These are phyloP conservation scores for Paraconiothyrium brasiliense DNA, from an alignment of 2,329 filamentous ascomycete genomes.

Conservation along the genomic window DNA sequence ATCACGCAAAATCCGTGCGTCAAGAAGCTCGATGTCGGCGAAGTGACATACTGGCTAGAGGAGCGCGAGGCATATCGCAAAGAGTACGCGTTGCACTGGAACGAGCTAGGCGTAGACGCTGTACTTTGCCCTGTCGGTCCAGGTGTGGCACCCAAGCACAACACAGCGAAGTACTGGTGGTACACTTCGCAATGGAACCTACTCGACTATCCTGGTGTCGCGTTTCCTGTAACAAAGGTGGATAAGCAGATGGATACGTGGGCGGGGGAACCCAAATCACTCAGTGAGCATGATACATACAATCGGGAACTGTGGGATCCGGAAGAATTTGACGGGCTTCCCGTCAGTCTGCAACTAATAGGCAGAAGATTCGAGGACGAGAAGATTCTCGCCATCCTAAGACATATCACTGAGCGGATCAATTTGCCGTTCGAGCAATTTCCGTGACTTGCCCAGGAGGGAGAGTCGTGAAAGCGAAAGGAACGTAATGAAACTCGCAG, in stretches of 20 bases:
- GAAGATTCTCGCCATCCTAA: slow-evolving; percentile 56
- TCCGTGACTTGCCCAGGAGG: slow-evolving; percentile 11
- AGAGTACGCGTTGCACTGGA: slow-evolving; percentile 58
- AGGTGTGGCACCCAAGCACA: slow-evolving; percentile 63
- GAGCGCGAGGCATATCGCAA: slow-evolving; percentile 57
- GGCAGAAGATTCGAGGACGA: slow-evolving; percentile 65
- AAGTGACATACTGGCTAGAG: slow-evolving; percentile 54
- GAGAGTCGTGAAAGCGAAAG: not conserved
- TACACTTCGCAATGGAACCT: slow-evolving; percentile 76
- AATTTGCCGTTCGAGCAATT: slow-evolving; percentile 37
- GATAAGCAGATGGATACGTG: slow-evolving; percentile 54
- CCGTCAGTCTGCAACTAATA: slow-evolving; percentile 64
- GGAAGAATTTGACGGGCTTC: slow-evolving; percentile 59
- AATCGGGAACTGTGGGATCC: slow-evolving; percentile 60
- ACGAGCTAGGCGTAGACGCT: slow-evolving; percentile 62
- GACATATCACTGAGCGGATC: slow-evolving; percentile 44
- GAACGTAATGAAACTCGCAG: not conserved
- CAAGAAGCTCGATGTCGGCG: slow-evolving; percentile 51
- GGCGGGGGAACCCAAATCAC: slow-evolving; percentile 41
- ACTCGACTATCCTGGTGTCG: slow-evolving; percentile 70
- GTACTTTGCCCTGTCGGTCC: slow-evolving; percentile 69
- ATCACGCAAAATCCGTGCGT: slow-evolving; percentile 63
- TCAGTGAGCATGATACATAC: slow-evolving; percentile 59
- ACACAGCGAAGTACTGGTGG: slow-evolving; percentile 67
- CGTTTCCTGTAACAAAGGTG: slow-evolving; percentile 64